Percentiles rank a stretch among this genome's conserved stretches.
phyloP scores from a whole-genome alignment of 129 eudicot genomes.

The Lactuca sativa region DNA sequence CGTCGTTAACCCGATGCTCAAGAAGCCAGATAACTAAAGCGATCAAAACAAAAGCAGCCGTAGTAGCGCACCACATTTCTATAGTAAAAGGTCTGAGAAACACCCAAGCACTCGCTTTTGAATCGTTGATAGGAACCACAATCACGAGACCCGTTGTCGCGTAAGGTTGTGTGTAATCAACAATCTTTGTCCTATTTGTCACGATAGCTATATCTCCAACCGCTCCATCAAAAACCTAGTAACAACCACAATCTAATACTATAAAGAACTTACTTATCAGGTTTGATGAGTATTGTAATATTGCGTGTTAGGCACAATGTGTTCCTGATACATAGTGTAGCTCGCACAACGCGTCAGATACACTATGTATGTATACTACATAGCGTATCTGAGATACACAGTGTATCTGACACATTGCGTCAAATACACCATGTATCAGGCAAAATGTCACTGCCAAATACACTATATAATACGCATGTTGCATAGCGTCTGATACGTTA shows the following conservation, averaged over 20 bases:
- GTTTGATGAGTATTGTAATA: neutral
- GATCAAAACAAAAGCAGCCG: conserved; percentile 53
- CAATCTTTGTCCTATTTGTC: conserved; percentile 69
- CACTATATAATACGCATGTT: too few relatives aligned
- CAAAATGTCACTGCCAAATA: too few relatives aligned
- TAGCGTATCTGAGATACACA: too few relatives aligned
- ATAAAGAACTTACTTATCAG: neutral
- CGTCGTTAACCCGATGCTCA: conserved; percentile 79
- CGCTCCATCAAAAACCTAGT: conserved; percentile 74
- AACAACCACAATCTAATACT: conserved; percentile 7
- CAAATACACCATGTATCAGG: too few relatives aligned
- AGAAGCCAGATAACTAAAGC: conserved; percentile 76
- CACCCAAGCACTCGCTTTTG: conserved; percentile 62
- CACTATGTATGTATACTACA: too few relatives aligned
- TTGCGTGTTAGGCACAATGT: neutral
- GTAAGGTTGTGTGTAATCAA: conserved; percentile 83
- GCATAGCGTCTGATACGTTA: neutral
- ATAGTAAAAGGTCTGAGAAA: conserved; percentile 65
- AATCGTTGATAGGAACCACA: conserved; percentile 54
- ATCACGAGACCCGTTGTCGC: conserved; percentile 71
- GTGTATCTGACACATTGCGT: too few relatives aligned
- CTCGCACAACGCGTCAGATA: too few relatives aligned
- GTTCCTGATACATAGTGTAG: too few relatives aligned
- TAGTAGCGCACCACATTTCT: conserved; percentile 66
- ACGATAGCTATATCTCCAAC: conserved; percentile 83